Base-by-base conservation (phyloP, 2,329 filamentous ascomycete species). In the Rutstroemia sp. region DNA sequence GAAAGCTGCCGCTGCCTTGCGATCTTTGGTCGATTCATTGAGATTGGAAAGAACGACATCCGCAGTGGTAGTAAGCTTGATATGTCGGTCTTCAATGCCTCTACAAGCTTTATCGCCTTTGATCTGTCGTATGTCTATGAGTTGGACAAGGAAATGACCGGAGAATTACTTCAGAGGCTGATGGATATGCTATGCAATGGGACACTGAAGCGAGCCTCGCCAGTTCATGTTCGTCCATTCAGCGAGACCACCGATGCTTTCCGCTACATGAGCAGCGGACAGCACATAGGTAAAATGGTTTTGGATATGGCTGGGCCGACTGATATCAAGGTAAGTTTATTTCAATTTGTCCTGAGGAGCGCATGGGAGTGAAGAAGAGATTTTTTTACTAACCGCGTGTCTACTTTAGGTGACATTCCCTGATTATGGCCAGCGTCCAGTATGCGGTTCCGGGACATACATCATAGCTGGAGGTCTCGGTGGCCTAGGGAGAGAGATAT, bases 1-100 rank as follows among this genome's bases (percentile, higher is more conserved):
- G 60, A 65, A 12, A 60, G 68, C 1, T 73, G 67, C 69, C 48
- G 64, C 4, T 70, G 67, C 47, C 34, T 73, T 2, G 68, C 71
- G 1, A 54, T 58, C 0, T 68, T 68, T 46, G 73, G 73, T 0
- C 63, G 64, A 0, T 58, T 64, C 19, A 19, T 19, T 19, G 19
- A 19, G 19, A 19, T 19, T 19, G 19, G 19, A 19, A 19, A 19
- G 19, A 58, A 52, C 27, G 62, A 63, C 27, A 57, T 65, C 34
- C 7, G 58, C 10, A 56, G 58, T 48, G 51, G 59, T 3, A 51
- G 60, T 19, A 34, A 8, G 14, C 25, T 65, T 14, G 44, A 57
- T 2, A 61, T 63, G 61, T 56, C 58, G 14, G 49, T 57, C 14
- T 64, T 65, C 46, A 51, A 61, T 9, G 34, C 56, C 4, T 63